phyloP scores from a whole-genome alignment of 2,329 filamentous ascomycete species.

The Diplodia intermedia region DNA sequence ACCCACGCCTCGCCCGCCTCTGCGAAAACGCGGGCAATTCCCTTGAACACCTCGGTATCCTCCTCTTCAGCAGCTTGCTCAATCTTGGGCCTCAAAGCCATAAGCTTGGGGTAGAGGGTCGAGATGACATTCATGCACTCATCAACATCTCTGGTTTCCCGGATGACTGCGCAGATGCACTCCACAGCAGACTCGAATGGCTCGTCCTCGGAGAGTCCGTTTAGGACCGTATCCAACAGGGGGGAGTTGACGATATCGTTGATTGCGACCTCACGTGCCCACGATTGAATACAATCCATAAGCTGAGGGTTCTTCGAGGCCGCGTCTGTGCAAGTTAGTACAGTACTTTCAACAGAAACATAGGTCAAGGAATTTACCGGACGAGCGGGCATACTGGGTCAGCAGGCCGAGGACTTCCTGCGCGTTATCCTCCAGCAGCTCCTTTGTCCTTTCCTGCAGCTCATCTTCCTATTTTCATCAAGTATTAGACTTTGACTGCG shows the following conservation, averaged over 20 bases:
- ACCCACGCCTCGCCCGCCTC: conserved; percentile 96
- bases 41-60: conserved; percentile 85
- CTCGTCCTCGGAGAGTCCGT: conserved; percentile 74
- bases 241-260: conserved; percentile 83
- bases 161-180: conserved; percentile 88
- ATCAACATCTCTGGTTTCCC: conserved; percentile 92
- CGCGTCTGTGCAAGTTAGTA: conserved; percentile 59
- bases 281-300: conserved; percentile 94
- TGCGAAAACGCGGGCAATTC: conserved; percentile 86
- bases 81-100: conserved; percentile 79
- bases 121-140: conserved; percentile 85
- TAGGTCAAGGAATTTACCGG: conserved; percentile 65
- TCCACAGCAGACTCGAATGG: conserved; percentile 90
- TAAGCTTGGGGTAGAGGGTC: conserved; percentile 78
- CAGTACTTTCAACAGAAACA: not conserved
- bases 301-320: conserved; percentile 88
- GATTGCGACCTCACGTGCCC: conserved; percentile 91
- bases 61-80: conserved; percentile 76
- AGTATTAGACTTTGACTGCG: conserved; percentile 51
- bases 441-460: conserved; percentile 80
- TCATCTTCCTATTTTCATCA: conserved; percentile 83
- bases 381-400: conserved; percentile 89
- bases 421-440: conserved; percentile 90
- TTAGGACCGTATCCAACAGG: conserved; percentile 80
- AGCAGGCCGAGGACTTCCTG: conserved; percentile 85